phyloP scores from a whole-genome alignment of 805 yeast species.

The Kuraishia capsulata region DNA sequence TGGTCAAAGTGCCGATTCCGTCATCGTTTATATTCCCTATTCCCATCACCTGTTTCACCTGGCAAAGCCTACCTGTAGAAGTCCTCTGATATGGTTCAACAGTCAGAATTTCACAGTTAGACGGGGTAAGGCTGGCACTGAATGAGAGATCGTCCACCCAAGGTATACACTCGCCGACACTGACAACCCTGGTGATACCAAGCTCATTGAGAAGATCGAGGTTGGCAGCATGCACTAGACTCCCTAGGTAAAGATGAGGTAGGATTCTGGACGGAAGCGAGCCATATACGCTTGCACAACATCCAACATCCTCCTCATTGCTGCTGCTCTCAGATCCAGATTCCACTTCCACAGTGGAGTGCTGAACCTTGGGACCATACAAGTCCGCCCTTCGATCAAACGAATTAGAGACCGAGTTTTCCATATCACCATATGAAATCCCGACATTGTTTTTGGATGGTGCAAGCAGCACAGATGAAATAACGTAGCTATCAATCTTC shows the following conservation, averaged over 20 bases:
- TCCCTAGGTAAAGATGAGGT: constrained; percentile 80
- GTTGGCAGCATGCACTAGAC: constrained; percentile 72
- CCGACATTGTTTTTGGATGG: not conserved
- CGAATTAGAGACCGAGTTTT: not conserved
- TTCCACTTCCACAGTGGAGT: not conserved
- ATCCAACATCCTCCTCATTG: constrained; percentile 11
- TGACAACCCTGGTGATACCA: constrained; percentile 66
- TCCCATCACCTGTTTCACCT: constrained; percentile 42
- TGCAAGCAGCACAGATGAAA: not conserved
- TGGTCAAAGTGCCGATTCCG: constrained; percentile 72
- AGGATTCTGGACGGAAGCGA: constrained; percentile 77
- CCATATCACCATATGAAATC: too few species aligned
- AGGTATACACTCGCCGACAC: constrained; percentile 73
- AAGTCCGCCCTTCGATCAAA: too few species aligned
- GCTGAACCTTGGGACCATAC: not conserved
- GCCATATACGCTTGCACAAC: constrained; percentile 35
- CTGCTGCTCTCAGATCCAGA: not conserved
- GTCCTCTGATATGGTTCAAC: constrained; percentile 5
- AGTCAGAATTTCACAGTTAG: constrained; percentile 19
- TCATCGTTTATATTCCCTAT: constrained; percentile 80
- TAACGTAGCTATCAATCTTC: not conserved
- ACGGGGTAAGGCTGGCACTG: constrained; percentile 9
- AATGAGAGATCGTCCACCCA: constrained; percentile 40
- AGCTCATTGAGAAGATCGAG: constrained; percentile 51
- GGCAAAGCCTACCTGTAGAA: constrained; percentile 7